Evolutionary conservation across 306 rosid species (phyloP).

Genomic region (Pueraria montana): DNA sequence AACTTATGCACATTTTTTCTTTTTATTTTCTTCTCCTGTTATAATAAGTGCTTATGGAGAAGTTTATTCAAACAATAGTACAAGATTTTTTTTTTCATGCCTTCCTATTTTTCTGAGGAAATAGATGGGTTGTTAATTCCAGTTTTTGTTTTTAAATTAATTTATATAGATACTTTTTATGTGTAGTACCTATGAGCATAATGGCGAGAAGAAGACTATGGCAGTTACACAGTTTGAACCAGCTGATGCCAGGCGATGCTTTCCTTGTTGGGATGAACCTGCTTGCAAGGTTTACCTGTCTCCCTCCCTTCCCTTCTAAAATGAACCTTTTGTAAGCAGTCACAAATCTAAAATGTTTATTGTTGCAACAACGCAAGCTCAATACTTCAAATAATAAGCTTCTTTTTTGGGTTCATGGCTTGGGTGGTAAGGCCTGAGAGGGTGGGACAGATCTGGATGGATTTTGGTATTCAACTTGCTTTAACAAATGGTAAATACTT

Average conservation of each 20-base stretch:
- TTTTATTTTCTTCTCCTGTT: neutral
- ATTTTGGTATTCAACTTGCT: too few relatives aligned
- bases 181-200: conserved; percentile 74
- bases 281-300: conserved; percentile 79
- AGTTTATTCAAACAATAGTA: neutral
- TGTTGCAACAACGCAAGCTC: conserved; percentile 13
- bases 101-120: neutral
- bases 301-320: conserved; percentile 33
- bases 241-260: conserved; percentile 96
- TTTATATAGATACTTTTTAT: conserved; percentile 11
- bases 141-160: conserved; percentile 25
- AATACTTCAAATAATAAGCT: conserved; percentile 33
- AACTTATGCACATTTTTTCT: too few relatives aligned
- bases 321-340: conserved; percentile 23
- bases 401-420: conserved; percentile 34
- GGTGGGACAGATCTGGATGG: conserved; percentile 7
- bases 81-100: neutral
- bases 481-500: too few relatives aligned
- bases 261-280: conserved; percentile 99
- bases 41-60: neutral
- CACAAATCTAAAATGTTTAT: conserved; percentile 1
- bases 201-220: conserved; percentile 91
- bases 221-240: conserved; percentile 99
- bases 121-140: neutral
- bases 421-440: conserved; percentile 19